A percentile compares a stretch with the other conserved stretches of the same genome.
Evolutionary conservation across 2,329 filamentous ascomycete genomes (phyloP).

Genomic region (Aspergillus ochraceoroseus): DNA sequence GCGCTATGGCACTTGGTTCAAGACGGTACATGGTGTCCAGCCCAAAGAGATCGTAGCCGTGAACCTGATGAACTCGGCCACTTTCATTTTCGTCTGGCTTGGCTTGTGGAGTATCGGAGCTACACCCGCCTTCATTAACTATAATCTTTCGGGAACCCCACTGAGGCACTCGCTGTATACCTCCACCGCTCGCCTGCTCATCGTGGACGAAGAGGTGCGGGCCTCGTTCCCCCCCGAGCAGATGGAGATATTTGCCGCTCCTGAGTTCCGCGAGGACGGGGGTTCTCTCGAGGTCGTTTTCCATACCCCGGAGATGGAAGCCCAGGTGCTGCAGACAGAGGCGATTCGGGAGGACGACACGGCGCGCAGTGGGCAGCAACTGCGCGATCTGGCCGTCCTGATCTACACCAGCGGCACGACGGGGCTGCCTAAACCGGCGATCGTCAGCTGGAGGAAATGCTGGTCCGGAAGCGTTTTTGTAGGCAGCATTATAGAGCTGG

Average conservation of each 20-base stretch:
- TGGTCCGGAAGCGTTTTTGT: constrained; percentile 53
- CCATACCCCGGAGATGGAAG: constrained; percentile 56
- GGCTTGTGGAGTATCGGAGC: constrained; percentile 80
- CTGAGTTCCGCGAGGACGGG: constrained; percentile 42
- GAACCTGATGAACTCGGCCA: constrained; percentile 75
- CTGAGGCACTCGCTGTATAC: constrained; percentile 69
- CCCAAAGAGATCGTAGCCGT: constrained; percentile 73
- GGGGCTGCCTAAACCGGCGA: constrained; percentile 73
- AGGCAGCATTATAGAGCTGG: constrained; percentile 54
- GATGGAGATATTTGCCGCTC: constrained; percentile 37
- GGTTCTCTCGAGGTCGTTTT: constrained; percentile 56
- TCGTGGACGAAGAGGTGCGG: constrained; percentile 65
- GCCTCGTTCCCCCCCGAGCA: constrained; percentile 47
- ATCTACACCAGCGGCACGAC: constrained; percentile 87
- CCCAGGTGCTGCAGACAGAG: constrained; percentile 50
- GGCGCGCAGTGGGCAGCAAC: constrained; percentile 48
- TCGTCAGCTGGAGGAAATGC: constrained; percentile 67
- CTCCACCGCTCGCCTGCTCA: constrained; percentile 60
- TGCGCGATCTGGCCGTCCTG: constrained; percentile 61
- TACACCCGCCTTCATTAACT: constrained; percentile 81
- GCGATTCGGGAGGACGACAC: constrained; percentile 57
- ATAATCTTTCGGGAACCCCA: constrained; percentile 68
- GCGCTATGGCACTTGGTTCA: constrained; percentile 71
- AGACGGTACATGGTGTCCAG: constrained; percentile 57
- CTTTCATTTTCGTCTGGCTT: constrained; percentile 68